These are phyloP conservation scores for Cryphonectria japonica DNA, from an alignment of 2,329 filamentous ascomycete species.

Conservation along the genomic window DNA sequence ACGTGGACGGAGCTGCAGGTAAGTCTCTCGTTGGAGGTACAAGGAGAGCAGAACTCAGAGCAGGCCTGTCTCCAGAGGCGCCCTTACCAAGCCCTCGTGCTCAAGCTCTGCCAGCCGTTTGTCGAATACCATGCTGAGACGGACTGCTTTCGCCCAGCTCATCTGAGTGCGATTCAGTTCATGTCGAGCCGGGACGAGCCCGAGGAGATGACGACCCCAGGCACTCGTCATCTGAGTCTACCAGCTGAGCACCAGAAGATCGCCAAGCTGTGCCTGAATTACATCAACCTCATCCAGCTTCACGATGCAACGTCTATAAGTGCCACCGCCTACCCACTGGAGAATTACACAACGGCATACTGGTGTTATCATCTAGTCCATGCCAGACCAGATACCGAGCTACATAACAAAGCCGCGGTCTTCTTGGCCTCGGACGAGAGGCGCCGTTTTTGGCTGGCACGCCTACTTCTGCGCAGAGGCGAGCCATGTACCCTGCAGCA, in stretches of 20 bases:
- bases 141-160: neutral
- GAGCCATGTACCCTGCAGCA: neutral
- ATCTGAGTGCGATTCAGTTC: neutral
- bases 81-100: neutral
- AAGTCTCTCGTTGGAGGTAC: neutral
- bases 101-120: conserved; percentile 10
- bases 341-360: neutral
- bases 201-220: neutral
- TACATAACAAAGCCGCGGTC: neutral
- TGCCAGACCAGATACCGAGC: neutral
- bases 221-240: neutral
- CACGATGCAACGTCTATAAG: neutral
- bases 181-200: neutral
- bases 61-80: neutral
- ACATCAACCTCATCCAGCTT: neutral
- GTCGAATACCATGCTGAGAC: neutral
- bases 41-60: neutral
- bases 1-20: conserved; percentile 2
- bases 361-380: conserved; percentile 5
- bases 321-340: neutral
- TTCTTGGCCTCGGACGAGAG: neutral
- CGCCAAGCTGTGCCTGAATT: neutral
- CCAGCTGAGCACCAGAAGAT: neutral
- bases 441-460: neutral
- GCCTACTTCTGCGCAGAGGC: neutral